Percentiles rank a stretch among this genome's conserved stretches.
Conservation (phyloP, 2,329 filamentous ascomycete genomes). For the Penicillium sp. region DNA sequence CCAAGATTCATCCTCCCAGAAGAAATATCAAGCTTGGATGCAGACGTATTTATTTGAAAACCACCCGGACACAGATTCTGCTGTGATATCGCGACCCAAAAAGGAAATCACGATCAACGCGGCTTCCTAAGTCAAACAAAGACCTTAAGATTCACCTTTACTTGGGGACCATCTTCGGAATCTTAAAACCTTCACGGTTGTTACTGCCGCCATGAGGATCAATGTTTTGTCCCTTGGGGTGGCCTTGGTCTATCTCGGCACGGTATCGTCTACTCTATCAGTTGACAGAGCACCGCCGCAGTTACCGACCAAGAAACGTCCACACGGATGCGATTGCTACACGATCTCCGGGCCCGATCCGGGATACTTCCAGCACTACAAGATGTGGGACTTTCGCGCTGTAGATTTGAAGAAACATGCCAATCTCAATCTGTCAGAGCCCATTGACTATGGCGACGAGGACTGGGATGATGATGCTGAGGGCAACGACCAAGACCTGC, state of each 20-base stretch:
- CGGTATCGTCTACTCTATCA: background rate
- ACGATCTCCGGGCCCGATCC: conserved; percentile 43
- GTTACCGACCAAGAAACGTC: conserved; percentile 1
- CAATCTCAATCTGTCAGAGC: conserved; percentile 9
- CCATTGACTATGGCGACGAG: conserved; percentile 19
- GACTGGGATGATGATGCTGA: conserved; percentile 11
- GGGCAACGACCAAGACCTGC: conserved; percentile 1
- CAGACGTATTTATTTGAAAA: background rate
- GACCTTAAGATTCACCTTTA: background rate
- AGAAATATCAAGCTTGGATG: background rate
- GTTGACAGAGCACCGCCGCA: background rate
- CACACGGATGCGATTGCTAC: conserved; percentile 47
- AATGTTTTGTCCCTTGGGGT: conserved; percentile 1
- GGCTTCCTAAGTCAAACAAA: background rate
- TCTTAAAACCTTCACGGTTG: background rate
- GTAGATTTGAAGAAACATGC: conserved; percentile 34
- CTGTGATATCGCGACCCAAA: background rate
- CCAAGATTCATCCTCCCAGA: background rate
- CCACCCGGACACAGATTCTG: no score
- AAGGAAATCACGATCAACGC: background rate
- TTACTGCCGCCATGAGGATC: conserved; percentile 11
- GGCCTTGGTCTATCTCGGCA: conserved; percentile 2
- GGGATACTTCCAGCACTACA: conserved; percentile 51
- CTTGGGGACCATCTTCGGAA: background rate
- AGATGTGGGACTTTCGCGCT: conserved; percentile 52